These are phyloP conservation scores for Nissolia schottii DNA, from an alignment of 306 rosid species.

Conservation along the genomic window DNA sequence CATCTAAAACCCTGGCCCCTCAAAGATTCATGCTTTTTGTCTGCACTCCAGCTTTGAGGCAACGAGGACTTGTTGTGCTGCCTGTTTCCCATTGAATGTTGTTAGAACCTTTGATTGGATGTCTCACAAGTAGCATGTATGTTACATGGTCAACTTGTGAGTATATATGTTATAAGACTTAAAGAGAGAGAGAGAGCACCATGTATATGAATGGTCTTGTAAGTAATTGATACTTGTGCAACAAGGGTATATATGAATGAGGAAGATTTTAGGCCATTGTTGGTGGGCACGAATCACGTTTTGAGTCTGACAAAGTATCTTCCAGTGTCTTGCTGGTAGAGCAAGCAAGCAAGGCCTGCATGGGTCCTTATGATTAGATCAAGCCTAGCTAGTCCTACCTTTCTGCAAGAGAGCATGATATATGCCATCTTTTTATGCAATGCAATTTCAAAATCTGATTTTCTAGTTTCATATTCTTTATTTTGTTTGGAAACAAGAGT, in stretches of 20 bases:
- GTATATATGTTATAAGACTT: not conserved
- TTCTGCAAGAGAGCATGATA: constrained; percentile 19
- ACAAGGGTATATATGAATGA: constrained; percentile 1
- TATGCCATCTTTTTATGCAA: constrained; percentile 32
- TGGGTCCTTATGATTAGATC: not conserved
- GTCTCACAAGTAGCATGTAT: constrained; percentile 23
- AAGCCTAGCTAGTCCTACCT: constrained; percentile 1
- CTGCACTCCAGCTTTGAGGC: constrained; percentile 36
- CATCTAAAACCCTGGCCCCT: constrained; percentile 30
- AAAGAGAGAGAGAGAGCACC: constrained; percentile 16
- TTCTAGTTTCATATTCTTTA: constrained; percentile 3
- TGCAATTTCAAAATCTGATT: not conserved
- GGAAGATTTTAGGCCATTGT: constrained; percentile 45
- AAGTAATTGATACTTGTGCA: constrained; percentile 33
- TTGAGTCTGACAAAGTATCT: constrained; percentile 40
- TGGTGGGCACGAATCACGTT: constrained; percentile 42
- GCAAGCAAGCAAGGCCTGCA: no score
- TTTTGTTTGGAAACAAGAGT: no score
- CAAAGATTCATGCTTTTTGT: constrained; percentile 25
- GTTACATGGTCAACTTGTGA: constrained; percentile 52
- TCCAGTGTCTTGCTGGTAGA: not conserved
- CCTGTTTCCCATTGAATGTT: constrained; percentile 28
- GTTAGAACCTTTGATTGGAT: constrained; percentile 35
- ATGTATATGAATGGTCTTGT: constrained; percentile 18
- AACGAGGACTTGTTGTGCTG: constrained; percentile 12